A percentile compares a stretch with the other conserved stretches of the same genome.
phyloP scores from a whole-genome alignment of 2,329 filamentous ascomycete genomes.

The Colletotrichum tanaceti region DNA sequence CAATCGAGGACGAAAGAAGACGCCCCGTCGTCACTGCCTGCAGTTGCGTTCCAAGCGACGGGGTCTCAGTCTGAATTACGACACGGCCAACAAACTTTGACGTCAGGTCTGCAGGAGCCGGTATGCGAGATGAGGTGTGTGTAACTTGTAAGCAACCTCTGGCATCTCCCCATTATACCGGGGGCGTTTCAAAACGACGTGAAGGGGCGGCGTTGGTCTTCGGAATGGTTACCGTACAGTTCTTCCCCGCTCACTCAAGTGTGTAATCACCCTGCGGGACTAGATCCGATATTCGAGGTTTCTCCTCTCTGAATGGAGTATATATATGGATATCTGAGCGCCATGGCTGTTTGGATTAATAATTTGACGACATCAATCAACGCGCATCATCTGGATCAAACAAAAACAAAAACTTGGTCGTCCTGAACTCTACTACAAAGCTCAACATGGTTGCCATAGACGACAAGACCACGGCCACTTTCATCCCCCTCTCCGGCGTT shows the following conservation, averaged over 20 bases:
- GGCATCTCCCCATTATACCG: too few species aligned
- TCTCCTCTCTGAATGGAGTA: too few species aligned
- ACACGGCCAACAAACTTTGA: neutral
- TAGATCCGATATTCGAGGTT: neutral
- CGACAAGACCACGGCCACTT: conserved; percentile 49
- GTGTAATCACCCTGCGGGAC: neutral
- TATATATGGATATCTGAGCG: too few species aligned
- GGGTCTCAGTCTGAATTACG: neutral
- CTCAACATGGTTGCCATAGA: conserved; percentile 15
- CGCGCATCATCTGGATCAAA: neutral
- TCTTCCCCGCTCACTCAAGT: neutral
- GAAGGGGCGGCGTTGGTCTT: neutral
- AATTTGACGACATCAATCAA: too few species aligned
- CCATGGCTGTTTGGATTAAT: too few species aligned
- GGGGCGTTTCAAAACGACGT: neutral
- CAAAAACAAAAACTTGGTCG: neutral
- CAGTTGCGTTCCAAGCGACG: neutral
- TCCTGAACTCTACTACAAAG: neutral
- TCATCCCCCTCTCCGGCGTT: conserved; percentile 39
- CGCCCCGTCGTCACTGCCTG: neutral
- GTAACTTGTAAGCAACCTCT: neutral
- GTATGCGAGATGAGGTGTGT: neutral
- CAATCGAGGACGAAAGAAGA: neutral
- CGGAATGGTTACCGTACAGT: neutral
- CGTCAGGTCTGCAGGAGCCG: neutral